Base-by-base conservation (phyloP, 352 stramenopile genomes). In the Globisporangium iwayamae region DNA sequence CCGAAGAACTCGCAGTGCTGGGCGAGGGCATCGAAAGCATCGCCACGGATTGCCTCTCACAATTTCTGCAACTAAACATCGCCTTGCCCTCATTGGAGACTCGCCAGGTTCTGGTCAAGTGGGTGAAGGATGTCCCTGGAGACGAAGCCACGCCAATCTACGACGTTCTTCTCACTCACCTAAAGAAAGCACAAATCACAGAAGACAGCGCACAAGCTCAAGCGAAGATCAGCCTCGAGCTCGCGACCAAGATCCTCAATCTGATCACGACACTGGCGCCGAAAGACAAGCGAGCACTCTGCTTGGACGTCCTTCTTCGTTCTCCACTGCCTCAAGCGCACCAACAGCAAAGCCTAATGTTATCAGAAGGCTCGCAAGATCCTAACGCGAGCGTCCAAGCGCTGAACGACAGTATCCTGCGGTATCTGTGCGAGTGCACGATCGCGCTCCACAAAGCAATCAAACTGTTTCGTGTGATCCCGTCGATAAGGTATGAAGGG, bases 391-490 rank as follows among this genome's bases (percentile, higher is more conserved):
- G 18, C 16, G 46, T n/a, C 30, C 65, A 38, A 6, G 28, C 50
- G 2, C 41, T 68, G 13, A 78, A 74, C 32, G 50, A 66, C n/a
- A 50, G 25, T 13, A 28, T 89, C 10, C 22, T 91, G 22, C 56
- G 69, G 25, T 89, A 83, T 43, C 60, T 91, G 2, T 83, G 74
- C 20, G 67, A 79, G 5, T 77, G 66, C 43, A 68, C 77, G 9
- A 57, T 73, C 7, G 66, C 71, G 5, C 67, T 68, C 2, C 82
- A 82, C 68, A 84, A 89, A 58, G 67, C 69, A 2, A 69, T 91
- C 52, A 78, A 72, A 13, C 69, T 91, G 11, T 63, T 89, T 0
- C 68, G 72, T 5, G 58, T 66, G 8, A 85, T 85, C 13, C 70
- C 73, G 0, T 66, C 60, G 5, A 20, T 30, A 1, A 63, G 77